These are phyloP conservation scores for Pholiota molesta DNA, from an alignment of 768 basidiomycete genomes.

Conservation along the genomic window DNA sequence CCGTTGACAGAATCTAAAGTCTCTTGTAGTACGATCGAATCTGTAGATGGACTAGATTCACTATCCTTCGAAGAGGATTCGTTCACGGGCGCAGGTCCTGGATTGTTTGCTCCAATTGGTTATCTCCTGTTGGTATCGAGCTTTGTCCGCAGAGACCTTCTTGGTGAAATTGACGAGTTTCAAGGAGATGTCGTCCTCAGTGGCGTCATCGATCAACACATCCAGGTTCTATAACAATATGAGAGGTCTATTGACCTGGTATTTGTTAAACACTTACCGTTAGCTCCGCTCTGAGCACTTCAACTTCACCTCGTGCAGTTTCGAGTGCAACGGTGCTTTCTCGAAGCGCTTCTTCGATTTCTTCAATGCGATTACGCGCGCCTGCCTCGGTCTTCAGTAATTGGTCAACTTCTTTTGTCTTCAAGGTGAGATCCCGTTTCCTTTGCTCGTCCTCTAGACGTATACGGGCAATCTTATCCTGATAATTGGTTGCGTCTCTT, in stretches of 20 bases:
- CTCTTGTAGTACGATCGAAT: slow-evolving; percentile 2
- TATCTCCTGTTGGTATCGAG: slow-evolving; percentile 59
- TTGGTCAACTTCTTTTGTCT: slow-evolving; percentile 67
- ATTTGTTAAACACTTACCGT: slow-evolving; percentile 50
- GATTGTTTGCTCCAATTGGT: slow-evolving; percentile 43
- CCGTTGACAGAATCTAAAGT: slow-evolving; percentile 2
- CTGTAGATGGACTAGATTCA: background rate
- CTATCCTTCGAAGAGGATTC: slow-evolving; percentile 5
- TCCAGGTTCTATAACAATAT: slow-evolving; percentile 60
- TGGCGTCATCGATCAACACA: slow-evolving; percentile 49
- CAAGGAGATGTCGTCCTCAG: slow-evolving; percentile 43
- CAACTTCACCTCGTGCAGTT: slow-evolving; percentile 89
- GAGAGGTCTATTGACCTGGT: background rate
- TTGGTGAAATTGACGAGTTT: slow-evolving; percentile 51
- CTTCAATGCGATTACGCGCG: slow-evolving; percentile 70
- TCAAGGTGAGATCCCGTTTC: slow-evolving; percentile 70
- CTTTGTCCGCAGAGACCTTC: slow-evolving; percentile 52
- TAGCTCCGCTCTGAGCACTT: slow-evolving; percentile 72
- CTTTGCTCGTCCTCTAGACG: slow-evolving; percentile 75
- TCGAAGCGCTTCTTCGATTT: slow-evolving; percentile 87
- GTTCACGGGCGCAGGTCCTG: slow-evolving; percentile 17
- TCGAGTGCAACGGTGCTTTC: slow-evolving; percentile 90
- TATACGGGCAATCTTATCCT: slow-evolving; percentile 64
- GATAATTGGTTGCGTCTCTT: slow-evolving; percentile 66
- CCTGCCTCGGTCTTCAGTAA: slow-evolving; percentile 61